Evolutionary conservation across 805 yeast genomes (phyloP), one percentile per base, ranked within the genome.

Genomic region (Candida xiaguanensis): DNA sequence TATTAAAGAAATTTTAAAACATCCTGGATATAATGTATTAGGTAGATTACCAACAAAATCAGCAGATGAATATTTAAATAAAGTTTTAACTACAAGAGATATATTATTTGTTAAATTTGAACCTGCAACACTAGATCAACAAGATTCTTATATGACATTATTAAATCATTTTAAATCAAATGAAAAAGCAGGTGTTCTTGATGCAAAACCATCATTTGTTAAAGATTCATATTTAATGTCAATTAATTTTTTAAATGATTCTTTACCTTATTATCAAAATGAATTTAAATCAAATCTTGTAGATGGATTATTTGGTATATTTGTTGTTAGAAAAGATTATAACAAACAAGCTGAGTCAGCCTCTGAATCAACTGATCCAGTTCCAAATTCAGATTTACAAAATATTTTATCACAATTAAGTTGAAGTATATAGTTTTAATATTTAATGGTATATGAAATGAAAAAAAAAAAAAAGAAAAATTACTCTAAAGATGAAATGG

Each of bases 181-280:
- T 20, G 50, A 56, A 20, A 77, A 77, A 52, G 77, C 74, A 36
- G 90, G 88, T 1, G 88, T 82, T 13, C 62, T 83, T 32, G 71
- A 75, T 9, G 66, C 63, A 14, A 65, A 65, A 38, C 75, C 77
- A 1, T 44, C 55, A 7, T 65, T 68, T 47, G 80, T 80, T 28
- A 82, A 80, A 49, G 90, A 83, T 56, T 72, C 82, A 7, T 83
- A 82, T 53, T 45, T 83, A 38, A 56, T 80, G 20, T 71, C 81
- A 1, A 39, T 73, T 23, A 61, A 58, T 39, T 56, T 56, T 36
- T 36, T 47, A 14, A 53, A 49, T 28, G 46, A 44, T 14, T 30
- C 44, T 22, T 31, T 56, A 18, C 64, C 65, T 3, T 35, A 34
- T 14, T 58, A 53, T 39, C 47, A 61, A 31, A 31, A 37, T 14